Base-by-base conservation (phyloP, 345 rosid genomes). In the Euphorbia tirucalli region DNA sequence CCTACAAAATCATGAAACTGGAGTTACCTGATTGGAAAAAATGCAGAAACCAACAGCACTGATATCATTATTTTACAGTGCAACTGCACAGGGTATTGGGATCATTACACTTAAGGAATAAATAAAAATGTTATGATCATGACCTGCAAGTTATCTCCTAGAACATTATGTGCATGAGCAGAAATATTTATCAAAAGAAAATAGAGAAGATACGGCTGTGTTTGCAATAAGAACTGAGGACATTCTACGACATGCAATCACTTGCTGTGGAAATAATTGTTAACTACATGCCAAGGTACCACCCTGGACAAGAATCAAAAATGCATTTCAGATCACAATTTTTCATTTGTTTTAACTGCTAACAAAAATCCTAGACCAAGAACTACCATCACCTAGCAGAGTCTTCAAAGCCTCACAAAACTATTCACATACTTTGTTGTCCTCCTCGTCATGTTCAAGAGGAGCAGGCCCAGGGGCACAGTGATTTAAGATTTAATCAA, bases 1-100 rank as follows among this genome's bases (percentile, higher is more conserved):
- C 99, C 97, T 94, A 81, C 54, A 78, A 72, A 81, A 68, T 75
- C 35, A 37, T 50, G 76, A 69, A 37, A 62, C n/a, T 55, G 28
- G 41, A 49, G 28, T 50, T 65, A 76, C 63, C 58, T 35, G 46
- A 28, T 46, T 77, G 67, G 75, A 30, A 56, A 30, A 24, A 31
- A 74, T 22, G 60, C 21, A 19, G 41, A 39, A 71, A 32, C 32
- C 0, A 16, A 16, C 13, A 58, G 48, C 9, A 44, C n/a, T 50
- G 19, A 39, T 21, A 67, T 27, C 62, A 48, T 58, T 1, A 14
- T 59, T 27, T 21, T 65, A 9, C 44, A 25, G 19, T 55, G 61
- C 74, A 69, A 65, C 21, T 25, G 35, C 43, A 68, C 31, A 63
- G 16, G 55, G 5, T 24, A 5, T 52, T 32, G 39, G 27, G 49